These are phyloP conservation scores for Starmerella kuoi DNA, from an alignment of 805 yeast species.

Conservation along the genomic window DNA sequence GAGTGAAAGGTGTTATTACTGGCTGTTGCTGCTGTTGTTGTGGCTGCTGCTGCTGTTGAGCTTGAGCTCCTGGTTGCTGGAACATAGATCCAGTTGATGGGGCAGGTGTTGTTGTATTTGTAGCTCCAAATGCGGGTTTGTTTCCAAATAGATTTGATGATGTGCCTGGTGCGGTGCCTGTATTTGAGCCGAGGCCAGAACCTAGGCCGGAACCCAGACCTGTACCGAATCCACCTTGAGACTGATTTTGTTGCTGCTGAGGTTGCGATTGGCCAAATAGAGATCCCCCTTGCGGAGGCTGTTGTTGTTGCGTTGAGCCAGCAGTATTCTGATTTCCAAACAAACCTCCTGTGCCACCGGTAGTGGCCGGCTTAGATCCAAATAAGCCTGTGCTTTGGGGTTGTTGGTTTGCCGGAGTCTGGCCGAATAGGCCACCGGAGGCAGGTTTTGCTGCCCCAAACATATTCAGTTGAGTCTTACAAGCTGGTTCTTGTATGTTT, in stretches of 20 bases:
- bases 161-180: too few relatives aligned
- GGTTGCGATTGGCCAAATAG: constrained; percentile 25
- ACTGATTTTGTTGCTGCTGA: background rate
- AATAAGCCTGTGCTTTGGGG: constrained; percentile 28
- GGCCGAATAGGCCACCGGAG: constrained; percentile 19
- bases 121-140: constrained; percentile 5
- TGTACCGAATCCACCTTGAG: background rate
- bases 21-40: constrained; percentile 21
- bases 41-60: constrained; percentile 5
- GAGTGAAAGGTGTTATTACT: constrained; percentile 42
- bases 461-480: background rate
- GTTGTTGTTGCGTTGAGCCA: constrained; percentile 12
- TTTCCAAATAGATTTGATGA: constrained; percentile 3
- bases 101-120: constrained; percentile 5
- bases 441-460: constrained; percentile 15
- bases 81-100: background rate
- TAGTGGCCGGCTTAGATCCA: constrained; percentile 23
- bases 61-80: background rate
- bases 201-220: background rate
- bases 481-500: background rate
- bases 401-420: constrained; percentile 3
- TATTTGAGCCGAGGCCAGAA: background rate
- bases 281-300: constrained; percentile 20
- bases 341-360: constrained; percentile 22
- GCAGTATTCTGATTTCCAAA: constrained; percentile 24